These are phyloP conservation scores for Sugiyamaella lignohabitans DNA, from an alignment of 805 yeast species.

Conservation along the genomic window DNA sequence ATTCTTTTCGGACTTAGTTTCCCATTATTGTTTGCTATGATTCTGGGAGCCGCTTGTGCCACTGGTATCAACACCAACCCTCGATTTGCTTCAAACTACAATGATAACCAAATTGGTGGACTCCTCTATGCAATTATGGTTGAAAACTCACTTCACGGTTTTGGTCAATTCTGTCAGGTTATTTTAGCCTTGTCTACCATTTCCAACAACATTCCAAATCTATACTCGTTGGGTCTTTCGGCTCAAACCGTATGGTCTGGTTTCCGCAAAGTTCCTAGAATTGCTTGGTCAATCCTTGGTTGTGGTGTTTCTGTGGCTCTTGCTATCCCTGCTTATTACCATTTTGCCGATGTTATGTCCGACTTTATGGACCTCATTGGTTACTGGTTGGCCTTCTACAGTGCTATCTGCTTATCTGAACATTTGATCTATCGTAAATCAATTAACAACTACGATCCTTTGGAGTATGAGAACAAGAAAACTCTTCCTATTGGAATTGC, in stretches of 20 bases:
- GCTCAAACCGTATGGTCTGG: slow-evolving; percentile 81
- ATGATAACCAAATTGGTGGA: slow-evolving; percentile 64
- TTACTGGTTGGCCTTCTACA: slow-evolving; percentile 84
- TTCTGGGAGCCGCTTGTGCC: slow-evolving; percentile 81
- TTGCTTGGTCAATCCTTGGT: slow-evolving; percentile 72
- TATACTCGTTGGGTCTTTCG: slow-evolving; percentile 83
- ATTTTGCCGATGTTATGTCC: slow-evolving; percentile 64
- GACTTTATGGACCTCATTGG: slow-evolving; percentile 89
- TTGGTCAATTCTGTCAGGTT: slow-evolving; percentile 87
- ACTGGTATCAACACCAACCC: slow-evolving; percentile 43
- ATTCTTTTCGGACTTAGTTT: slow-evolving; percentile 56
- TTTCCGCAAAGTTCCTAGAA: slow-evolving; percentile 71
- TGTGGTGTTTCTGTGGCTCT: slow-evolving; percentile 75
- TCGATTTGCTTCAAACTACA: slow-evolving; percentile 46
- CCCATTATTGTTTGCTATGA: slow-evolving; percentile 68
- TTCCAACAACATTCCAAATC: slow-evolving; percentile 88
- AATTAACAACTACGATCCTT: slow-evolving; percentile 53
- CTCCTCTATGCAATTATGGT: slow-evolving; percentile 73
- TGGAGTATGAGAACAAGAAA: slow-evolving; percentile 50
- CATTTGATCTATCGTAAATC: slow-evolving; percentile 74
- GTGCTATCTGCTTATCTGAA: slow-evolving; percentile 68
- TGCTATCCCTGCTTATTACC: slow-evolving; percentile 80
- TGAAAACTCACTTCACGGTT: slow-evolving; percentile 73
- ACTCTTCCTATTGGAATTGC: slow-evolving; percentile 72
- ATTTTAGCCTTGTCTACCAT: slow-evolving; percentile 78